Evolutionary conservation across 768 basidiomycete genomes (phyloP).

Genomic region (Termitomyces eurrhizus): DNA sequence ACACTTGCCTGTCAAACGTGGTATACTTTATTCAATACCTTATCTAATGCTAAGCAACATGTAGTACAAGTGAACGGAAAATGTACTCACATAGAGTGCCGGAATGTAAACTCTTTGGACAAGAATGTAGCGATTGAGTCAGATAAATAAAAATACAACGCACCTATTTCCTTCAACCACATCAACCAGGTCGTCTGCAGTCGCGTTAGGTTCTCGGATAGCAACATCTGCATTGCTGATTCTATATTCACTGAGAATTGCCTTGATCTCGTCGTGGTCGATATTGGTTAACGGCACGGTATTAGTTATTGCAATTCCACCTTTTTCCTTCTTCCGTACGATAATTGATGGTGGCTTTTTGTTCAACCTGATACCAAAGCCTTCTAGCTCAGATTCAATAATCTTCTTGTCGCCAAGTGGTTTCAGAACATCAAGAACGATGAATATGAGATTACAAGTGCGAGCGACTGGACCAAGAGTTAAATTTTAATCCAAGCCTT

Average conservation of each 20-base stretch:
- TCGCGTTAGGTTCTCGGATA: constrained; percentile 89
- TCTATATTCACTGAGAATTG: constrained; percentile 89
- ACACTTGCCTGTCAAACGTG: neutral
- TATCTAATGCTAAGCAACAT: neutral
- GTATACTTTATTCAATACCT: constrained; percentile 82
- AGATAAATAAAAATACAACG: constrained; percentile 13
- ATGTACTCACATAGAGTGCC: constrained; percentile 69
- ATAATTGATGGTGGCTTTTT: constrained; percentile 88
- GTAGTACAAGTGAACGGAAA: neutral
- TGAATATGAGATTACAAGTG: constrained; percentile 98
- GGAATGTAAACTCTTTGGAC: constrained; percentile 84
- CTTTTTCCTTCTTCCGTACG: constrained; percentile 86
- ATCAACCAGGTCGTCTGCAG: constrained; percentile 94
- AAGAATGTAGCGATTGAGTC: neutral
- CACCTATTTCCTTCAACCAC: constrained; percentile 94
- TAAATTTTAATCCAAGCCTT: constrained; percentile 13
- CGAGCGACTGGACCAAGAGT: constrained; percentile 69
- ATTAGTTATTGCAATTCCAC: constrained; percentile 91
- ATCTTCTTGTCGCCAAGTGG: constrained; percentile 94
- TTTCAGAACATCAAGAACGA: constrained; percentile 96
- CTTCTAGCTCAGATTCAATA: constrained; percentile 91
- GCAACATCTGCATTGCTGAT: constrained; percentile 87
- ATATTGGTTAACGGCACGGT: constrained; percentile 96
- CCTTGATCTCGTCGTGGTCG: constrained; percentile 95
- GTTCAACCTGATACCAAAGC: constrained; percentile 96